Percentiles rank a stretch among this genome's conserved stretches.
Conservation (phyloP, 768 basidiomycete species). For the Tephrocybe sp. region DNA sequence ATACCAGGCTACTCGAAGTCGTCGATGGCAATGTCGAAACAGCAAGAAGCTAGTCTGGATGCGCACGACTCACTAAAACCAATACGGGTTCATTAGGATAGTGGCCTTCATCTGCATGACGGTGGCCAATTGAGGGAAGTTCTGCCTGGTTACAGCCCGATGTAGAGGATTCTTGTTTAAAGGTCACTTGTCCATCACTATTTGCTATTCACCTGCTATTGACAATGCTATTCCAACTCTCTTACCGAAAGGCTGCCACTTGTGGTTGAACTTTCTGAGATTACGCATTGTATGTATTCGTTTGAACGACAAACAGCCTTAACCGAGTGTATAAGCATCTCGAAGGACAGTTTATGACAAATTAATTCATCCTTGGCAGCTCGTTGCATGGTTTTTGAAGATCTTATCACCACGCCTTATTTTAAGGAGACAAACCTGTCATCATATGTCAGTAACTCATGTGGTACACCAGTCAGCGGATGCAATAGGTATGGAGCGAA, state of each 20-base stretch:
- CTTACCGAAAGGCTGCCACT: no score
- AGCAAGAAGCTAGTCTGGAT: not conserved
- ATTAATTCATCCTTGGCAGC: not conserved
- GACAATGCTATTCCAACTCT: no score
- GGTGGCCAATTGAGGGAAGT: not conserved
- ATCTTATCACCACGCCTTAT: not conserved
- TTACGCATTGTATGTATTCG: no score
- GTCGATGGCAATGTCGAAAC: not conserved
- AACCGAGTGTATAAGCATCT: not conserved
- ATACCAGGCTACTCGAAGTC: not conserved
- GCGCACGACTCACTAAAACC: not conserved
- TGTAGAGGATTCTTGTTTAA: not conserved
- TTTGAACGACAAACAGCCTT: no score
- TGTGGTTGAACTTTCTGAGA: no score
- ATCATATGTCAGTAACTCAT: not conserved
- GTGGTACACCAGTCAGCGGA: conserved; percentile 2
- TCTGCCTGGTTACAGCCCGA: not conserved
- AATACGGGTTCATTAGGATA: not conserved
- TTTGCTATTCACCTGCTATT: no score
- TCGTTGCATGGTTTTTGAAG: not conserved
- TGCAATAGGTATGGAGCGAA: not conserved
- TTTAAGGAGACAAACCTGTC: not conserved
- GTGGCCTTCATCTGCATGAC: not conserved
- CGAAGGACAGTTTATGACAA: not conserved
- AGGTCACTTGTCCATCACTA: no score